These are phyloP conservation scores for Pythium brassicae DNA, from an alignment of 352 stramenopile genomes.

Conservation along the genomic window DNA sequence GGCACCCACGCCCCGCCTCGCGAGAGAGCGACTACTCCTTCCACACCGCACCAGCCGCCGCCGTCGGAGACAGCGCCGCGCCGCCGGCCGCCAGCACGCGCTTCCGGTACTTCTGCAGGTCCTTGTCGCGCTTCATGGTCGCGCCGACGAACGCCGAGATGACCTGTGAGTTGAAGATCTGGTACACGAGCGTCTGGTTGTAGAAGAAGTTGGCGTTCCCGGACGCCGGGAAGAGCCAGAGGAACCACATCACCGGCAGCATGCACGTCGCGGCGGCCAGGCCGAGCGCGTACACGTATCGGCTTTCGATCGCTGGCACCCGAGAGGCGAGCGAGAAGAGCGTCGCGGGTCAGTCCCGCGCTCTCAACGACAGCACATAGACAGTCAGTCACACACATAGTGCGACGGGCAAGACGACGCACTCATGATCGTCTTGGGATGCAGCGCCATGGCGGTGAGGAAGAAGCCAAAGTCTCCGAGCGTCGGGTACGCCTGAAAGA, in stretches of 20 bases:
- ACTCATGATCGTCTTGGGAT: conserved; percentile 82
- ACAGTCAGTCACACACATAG: neutral
- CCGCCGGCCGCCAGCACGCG: conserved; percentile 6
- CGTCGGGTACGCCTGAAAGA: conserved; percentile 78
- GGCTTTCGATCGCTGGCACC: conserved; percentile 62
- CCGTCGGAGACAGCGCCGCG: no score
- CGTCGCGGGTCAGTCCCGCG: neutral
- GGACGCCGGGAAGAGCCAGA: conserved; percentile 83
- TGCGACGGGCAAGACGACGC: conserved; percentile 1
- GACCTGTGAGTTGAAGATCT: conserved; percentile 78
- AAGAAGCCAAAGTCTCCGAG: conserved; percentile 84
- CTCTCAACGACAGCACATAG: neutral
- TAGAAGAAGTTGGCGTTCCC: conserved; percentile 90
- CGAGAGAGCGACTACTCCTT: no score
- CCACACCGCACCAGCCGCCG: no score
- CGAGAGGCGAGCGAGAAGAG: neutral
- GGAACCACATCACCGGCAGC: conserved; percentile 82
- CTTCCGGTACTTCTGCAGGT: conserved; percentile 51
- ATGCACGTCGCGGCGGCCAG: conserved; percentile 67
- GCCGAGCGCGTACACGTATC: conserved; percentile 68
- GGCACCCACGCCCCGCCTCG: no score
- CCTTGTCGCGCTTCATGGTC: conserved; percentile 84
- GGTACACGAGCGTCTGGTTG: conserved; percentile 85
- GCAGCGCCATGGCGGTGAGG: conserved; percentile 51
- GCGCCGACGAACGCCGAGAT: conserved; percentile 73